Percentiles rank a stretch among this genome's conserved stretches.
Evolutionary conservation across 352 stramenopile genomes (phyloP).

Genomic region (Globisporangium perplexum): DNA sequence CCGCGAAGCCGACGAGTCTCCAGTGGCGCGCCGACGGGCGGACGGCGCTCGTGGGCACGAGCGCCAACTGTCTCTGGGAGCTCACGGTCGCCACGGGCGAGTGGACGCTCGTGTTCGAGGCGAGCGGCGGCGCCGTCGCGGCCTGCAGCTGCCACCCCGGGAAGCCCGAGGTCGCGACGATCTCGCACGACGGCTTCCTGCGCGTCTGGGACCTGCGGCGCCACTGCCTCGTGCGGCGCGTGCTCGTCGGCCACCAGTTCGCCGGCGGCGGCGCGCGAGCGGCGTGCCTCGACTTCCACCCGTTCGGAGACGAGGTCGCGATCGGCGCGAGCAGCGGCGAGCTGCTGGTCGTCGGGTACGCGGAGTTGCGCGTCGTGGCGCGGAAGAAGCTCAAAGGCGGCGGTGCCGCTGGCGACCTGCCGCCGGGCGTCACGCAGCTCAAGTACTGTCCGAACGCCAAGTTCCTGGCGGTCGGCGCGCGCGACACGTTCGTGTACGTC

Average conservation of each 20-base stretch:
- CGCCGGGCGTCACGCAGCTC: constrained; percentile 22
- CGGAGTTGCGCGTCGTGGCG: constrained; percentile 24
- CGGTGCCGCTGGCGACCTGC: constrained; percentile 7
- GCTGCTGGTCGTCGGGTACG: constrained; percentile 42
- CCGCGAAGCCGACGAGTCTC: constrained; percentile 55
- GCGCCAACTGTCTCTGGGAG: constrained; percentile 64
- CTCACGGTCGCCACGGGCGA: constrained; percentile 32
- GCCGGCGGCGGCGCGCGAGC: constrained; percentile 16
- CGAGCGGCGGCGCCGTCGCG: constrained; percentile 27
- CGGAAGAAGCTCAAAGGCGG: constrained; percentile 36
- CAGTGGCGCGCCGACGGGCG: constrained; percentile 53
- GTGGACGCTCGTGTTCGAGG: constrained; percentile 56
- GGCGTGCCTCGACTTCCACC: constrained; percentile 51
- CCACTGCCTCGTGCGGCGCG: constrained; percentile 27
- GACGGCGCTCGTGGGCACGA: constrained; percentile 40
- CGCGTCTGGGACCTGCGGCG: constrained; percentile 45
- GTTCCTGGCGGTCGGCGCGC: constrained; percentile 41
- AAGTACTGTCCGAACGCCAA: constrained; percentile 51
- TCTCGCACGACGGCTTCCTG: constrained; percentile 50
- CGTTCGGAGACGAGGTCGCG: constrained; percentile 40
- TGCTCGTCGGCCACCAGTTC: constrained; percentile 23
- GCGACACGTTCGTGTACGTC: constrained; percentile 65
- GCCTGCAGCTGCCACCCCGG: constrained; percentile 32
- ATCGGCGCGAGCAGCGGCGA: constrained; percentile 50
- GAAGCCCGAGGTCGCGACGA: constrained; percentile 35